Conservation (phyloP, 2,329 filamentous ascomycete species). For the Tetracladium maxilliforme region DNA sequence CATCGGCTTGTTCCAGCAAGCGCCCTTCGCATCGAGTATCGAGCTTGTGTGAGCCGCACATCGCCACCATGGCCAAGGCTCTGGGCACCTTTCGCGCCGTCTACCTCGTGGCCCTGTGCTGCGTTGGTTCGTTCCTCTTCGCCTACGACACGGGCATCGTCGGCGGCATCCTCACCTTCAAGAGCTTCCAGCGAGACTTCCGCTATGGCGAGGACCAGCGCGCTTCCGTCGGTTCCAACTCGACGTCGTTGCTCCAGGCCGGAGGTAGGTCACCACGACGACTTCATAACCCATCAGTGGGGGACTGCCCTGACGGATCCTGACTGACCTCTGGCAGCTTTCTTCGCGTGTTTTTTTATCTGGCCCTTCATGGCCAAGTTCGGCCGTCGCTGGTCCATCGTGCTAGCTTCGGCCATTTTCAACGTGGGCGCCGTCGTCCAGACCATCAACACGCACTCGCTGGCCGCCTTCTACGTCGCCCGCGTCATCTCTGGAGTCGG, state of each 20-base stretch:
- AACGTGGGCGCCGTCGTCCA: constrained; percentile 25
- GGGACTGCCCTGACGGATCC: not conserved
- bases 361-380: constrained; percentile 25
- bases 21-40: no score
- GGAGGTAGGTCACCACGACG: constrained; percentile 13
- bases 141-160: constrained; percentile 27
- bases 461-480: constrained; percentile 21
- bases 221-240: constrained; percentile 20
- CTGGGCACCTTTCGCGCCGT: constrained; percentile 20
- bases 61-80: constrained; percentile 2
- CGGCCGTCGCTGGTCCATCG: constrained; percentile 23
- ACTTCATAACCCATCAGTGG: no score
- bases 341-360: constrained; percentile 25
- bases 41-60: not conserved
- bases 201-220: constrained; percentile 15
- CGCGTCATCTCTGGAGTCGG: constrained; percentile 18
- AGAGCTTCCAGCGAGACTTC: constrained; percentile 22
- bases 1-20: no score
- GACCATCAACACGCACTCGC: constrained; percentile 19
- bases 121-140: constrained; percentile 18
- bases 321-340: constrained; percentile 12
- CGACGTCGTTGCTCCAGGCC: constrained; percentile 24
- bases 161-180: constrained; percentile 22
- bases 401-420: constrained; percentile 25
- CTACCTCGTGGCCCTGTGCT: constrained; percentile 8